Conservation (phyloP, 495 filamentous ascomycete genomes). For the Daldinia caldariorum region DNA sequence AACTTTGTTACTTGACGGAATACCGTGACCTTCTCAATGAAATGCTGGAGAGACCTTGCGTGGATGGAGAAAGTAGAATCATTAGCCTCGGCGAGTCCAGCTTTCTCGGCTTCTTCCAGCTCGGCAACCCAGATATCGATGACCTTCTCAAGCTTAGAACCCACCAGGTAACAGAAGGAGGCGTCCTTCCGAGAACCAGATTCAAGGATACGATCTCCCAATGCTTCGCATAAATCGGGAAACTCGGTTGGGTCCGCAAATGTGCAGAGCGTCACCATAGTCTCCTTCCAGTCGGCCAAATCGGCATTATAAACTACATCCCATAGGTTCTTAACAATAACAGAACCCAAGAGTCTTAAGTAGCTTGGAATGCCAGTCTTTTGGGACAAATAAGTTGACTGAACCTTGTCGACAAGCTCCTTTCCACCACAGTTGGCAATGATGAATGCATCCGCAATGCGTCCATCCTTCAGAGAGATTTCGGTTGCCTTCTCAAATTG, state of each 20-base stretch:
- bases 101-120: slow-evolving; percentile 81
- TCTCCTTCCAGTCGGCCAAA: slow-evolving; percentile 92
- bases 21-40: slow-evolving; percentile 98
- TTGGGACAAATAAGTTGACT: slow-evolving; percentile 87
- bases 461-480: slow-evolving; percentile 84
- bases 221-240: slow-evolving; percentile 92
- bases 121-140: slow-evolving; percentile 92
- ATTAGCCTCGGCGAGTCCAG: slow-evolving; percentile 71
- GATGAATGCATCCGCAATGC: slow-evolving; percentile 96
- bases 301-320: slow-evolving; percentile 97
- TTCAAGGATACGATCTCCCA: slow-evolving; percentile 91
- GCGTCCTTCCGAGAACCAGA: slow-evolving; percentile 81
- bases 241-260: slow-evolving; percentile 92
- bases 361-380: slow-evolving; percentile 88
- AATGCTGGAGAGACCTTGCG: slow-evolving; percentile 83
- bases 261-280: slow-evolving; percentile 94
- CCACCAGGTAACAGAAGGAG: slow-evolving; percentile 93
- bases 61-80: slow-evolving; percentile 92
- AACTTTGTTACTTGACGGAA: slow-evolving; percentile 96
- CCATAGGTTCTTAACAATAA: slow-evolving; percentile 97
- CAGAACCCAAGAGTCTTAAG: slow-evolving; percentile 85
- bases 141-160: slow-evolving; percentile 97
- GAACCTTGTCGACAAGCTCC: slow-evolving; percentile 92
- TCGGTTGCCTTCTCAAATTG: slow-evolving; percentile 91
- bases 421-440: slow-evolving; percentile 97